Percentiles rank a stretch among this genome's conserved stretches.
Conservation (phyloP, 495 filamentous ascomycete species). For the Aspergillus mulundensis region DNA sequence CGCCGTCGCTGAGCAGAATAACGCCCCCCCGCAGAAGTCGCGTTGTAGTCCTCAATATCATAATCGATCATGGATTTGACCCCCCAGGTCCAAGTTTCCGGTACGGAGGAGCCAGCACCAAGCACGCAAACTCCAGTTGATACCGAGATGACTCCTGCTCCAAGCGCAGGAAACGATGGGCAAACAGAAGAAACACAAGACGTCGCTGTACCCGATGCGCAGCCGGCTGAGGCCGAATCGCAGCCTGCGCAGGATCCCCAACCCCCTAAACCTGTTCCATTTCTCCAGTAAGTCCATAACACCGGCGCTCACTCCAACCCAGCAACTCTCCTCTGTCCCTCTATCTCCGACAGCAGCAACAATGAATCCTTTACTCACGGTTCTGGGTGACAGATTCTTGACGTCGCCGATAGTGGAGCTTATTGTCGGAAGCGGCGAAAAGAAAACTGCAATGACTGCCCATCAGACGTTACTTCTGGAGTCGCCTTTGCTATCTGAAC, state of each 20-base stretch:
- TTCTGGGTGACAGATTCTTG: constrained; percentile 41
- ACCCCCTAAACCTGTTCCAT: constrained; percentile 23
- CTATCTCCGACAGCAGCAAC: not conserved
- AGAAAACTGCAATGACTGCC: constrained; percentile 62
- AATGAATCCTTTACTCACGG: not conserved
- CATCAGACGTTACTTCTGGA: constrained; percentile 73
- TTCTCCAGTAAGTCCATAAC: constrained; percentile 31
- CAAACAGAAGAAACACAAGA: constrained; percentile 18
- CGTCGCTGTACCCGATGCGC: constrained; percentile 20
- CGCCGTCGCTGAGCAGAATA: not conserved
- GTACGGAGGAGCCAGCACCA: constrained; percentile 3
- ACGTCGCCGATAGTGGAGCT: constrained; percentile 77
- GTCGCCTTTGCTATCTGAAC: constrained; percentile 69
- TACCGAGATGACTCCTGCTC: constrained; percentile 22
- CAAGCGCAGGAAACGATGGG: constrained; percentile 10
- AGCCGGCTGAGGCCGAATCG: constrained; percentile 18
- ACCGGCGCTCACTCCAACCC: not conserved
- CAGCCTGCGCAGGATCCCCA: constrained; percentile 11
- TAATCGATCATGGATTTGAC: constrained; percentile 20
- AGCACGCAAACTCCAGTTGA: constrained; percentile 16
- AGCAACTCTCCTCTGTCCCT: not conserved
- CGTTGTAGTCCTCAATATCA: not conserved
- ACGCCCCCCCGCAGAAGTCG: no score
- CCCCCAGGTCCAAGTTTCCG: constrained; percentile 25
- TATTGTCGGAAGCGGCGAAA: constrained; percentile 60